These are phyloP conservation scores for Rhodotorula sp. DNA, from an alignment of 1,284 basidiomycete genomes.

Conservation along the genomic window DNA sequence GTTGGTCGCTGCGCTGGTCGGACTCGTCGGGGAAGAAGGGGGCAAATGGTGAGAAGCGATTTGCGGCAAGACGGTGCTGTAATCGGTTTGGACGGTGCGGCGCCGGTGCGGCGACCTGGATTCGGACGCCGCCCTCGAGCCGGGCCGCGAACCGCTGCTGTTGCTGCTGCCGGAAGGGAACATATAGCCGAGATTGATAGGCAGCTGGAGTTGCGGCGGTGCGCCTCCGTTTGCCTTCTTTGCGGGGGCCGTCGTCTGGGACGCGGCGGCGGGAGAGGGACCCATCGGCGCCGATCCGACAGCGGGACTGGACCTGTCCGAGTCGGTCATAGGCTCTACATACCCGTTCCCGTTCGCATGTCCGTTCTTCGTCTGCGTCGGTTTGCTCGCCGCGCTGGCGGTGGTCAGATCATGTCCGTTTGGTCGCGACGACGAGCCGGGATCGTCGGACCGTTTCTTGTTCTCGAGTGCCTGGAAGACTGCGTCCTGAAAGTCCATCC, in stretches of 20 bases:
- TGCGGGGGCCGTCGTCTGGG: background rate
- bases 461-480: conserved; percentile 19
- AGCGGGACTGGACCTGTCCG: background rate
- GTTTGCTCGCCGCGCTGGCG: background rate
- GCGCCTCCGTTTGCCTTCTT: background rate
- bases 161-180: background rate
- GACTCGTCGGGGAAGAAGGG: conserved; percentile 1
- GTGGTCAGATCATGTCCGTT: background rate
- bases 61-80: background rate
- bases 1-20: background rate
- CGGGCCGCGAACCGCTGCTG: background rate
- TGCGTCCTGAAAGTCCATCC: conserved; percentile 29
- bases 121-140: background rate
- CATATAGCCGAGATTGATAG: background rate
- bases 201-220: background rate
- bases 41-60: background rate
- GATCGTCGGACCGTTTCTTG: background rate
- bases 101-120: conserved; percentile 1
- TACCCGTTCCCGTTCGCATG: background rate
- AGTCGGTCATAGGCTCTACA: background rate
- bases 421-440: too few relatives aligned
- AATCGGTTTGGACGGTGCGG: background rate
- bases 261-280: background rate
- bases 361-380: background rate
- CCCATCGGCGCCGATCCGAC: background rate